Percentiles rank a stretch among this genome's conserved stretches.
Conservation (phyloP, 257 asterid genomes). For the Leptodermis oblonga region DNA sequence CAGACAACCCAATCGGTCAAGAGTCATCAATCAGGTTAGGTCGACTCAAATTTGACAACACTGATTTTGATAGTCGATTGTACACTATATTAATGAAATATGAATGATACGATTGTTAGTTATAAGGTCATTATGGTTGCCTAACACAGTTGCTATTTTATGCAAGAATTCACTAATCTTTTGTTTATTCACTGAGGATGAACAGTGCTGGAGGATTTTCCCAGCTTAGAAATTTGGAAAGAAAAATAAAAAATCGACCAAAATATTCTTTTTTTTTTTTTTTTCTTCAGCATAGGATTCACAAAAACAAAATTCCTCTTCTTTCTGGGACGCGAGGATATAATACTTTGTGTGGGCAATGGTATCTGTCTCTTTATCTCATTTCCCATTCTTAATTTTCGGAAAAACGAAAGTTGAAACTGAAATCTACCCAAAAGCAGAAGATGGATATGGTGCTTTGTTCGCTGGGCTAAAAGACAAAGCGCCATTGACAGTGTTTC, state of each 20-base stretch:
- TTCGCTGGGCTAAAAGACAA: constrained; percentile 16
- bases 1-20: too few species aligned
- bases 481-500: constrained; percentile 14
- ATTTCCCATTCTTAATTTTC: neutral
- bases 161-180: neutral
- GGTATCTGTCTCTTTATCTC: neutral
- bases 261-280: neutral
- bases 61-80: neutral
- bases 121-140: too few species aligned
- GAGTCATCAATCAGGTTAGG: too few species aligned
- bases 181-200: neutral
- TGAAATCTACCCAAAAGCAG: neutral
- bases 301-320: constrained; percentile 3
- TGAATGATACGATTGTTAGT: too few species aligned
- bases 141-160: too few species aligned
- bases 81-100: neutral
- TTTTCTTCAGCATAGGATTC: constrained; percentile 1
- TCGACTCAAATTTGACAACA: too few species aligned
- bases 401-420: neutral
- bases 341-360: neutral
- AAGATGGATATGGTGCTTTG: constrained; percentile 16
- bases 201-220: neutral
- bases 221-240: neutral
- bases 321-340: neutral
- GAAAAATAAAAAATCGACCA: neutral